Base-by-base conservation (phyloP, 768 basidiomycete species). In the Suillus subalutaceus region DNA sequence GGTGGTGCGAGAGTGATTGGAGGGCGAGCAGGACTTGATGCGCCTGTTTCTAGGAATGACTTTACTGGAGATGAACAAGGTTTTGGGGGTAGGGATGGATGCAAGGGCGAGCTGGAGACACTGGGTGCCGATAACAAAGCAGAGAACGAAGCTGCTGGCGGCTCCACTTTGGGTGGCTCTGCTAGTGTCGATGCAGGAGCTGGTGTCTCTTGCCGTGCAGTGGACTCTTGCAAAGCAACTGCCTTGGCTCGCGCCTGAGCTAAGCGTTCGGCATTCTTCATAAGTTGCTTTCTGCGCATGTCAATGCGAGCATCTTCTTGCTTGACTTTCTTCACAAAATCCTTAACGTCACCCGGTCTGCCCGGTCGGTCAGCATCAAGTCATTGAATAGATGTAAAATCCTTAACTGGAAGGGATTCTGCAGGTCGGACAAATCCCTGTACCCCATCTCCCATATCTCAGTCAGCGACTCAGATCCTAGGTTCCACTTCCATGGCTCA, bases 381-480 rank as follows among this genome's bases (percentile, higher is more conserved):
- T 38, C 16, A 52, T 4, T 32, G 10, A 13, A 7, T 59, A 57
- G 57, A 55, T 52, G 43, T 55, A 70, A 60, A 56, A 70, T 68
- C 79, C 84, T 75, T 71, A 78, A 91, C 92, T 84, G 85, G 83
- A 89, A 89, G 13, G 87, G 87, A 65, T 81, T 84, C 72, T 90
- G 81, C 35, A 93, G 75, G 74, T 93, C 90, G 12, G 70, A 63
- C 63, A 91, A 72, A 59, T 86, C 86, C 67, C 86, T 80, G 72
- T 90, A 93, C 18, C 93, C 92, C 88, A 91, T 87, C 65, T 88
- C 86, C 93, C 93, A 95, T 37, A 93, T 90, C 67, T 93, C 91
- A 3, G 90, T 91, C 73, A 94, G 77, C 1, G 90, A 81, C 65
- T 86, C 86, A 52, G 88, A 90, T 8, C 93, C 93, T 59, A 87